Percentiles rank a stretch among this genome's conserved stretches.
These are phyloP conservation scores for Fusarium pseudoanthophilum DNA, from an alignment of 2,329 filamentous ascomycete species.

Conservation along the genomic window DNA sequence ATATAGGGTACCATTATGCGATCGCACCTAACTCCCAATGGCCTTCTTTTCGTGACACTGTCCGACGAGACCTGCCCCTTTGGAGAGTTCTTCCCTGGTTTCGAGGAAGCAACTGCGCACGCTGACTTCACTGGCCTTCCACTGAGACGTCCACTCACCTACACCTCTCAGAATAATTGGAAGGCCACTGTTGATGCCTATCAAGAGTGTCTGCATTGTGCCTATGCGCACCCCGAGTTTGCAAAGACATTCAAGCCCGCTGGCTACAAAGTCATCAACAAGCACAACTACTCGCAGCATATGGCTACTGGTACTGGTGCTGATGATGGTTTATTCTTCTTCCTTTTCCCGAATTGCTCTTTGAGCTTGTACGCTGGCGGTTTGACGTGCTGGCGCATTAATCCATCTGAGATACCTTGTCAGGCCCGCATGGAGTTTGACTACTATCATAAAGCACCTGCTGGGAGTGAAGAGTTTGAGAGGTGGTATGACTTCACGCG, in stretches of 20 bases:
- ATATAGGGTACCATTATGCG: not conserved
- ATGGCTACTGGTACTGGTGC: fast-evolving
- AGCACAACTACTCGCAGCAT: not conserved
- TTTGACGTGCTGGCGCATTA: not conserved
- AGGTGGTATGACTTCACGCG: not conserved
- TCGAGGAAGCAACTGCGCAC: not conserved
- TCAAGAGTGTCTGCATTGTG: not conserved
- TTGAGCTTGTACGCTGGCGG: not conserved
- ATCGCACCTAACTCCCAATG: not conserved
- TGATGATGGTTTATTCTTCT: not conserved
- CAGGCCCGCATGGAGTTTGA: not conserved
- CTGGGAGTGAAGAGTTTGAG: not conserved
- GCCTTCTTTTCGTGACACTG: not conserved
- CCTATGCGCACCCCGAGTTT: not conserved
- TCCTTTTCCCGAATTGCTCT: not conserved
- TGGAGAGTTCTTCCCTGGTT: not conserved
- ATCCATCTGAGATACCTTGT: not conserved
- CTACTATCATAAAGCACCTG: not conserved
- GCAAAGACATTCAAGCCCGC: not conserved
- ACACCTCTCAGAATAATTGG: not conserved
- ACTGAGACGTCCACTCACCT: not conserved
- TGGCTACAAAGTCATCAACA: not conserved
- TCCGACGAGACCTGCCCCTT: not conserved
- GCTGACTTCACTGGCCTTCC: not conserved
- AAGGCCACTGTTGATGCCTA: not conserved